Base-by-base conservation (phyloP, 2,329 filamentous ascomycete species). In the Aspergillus ochraceoroseus region DNA sequence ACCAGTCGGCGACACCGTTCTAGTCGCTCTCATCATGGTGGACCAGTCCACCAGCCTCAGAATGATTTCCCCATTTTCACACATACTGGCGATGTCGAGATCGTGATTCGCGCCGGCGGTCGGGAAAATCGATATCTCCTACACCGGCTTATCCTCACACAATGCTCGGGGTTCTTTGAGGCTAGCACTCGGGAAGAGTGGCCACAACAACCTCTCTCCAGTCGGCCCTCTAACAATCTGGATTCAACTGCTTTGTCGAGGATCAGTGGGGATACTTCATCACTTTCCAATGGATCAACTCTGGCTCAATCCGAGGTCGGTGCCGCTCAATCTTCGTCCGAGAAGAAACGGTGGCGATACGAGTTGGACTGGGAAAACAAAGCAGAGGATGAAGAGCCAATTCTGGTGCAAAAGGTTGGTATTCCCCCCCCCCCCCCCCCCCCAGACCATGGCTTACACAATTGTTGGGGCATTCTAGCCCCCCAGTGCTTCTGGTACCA, bases 11-110 rank as follows among this genome's bases (percentile, higher is more conserved):
- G 73, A 56, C 84, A 85, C 64, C 81, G 87, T 53, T 85, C 88
- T 57, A 83, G 84, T 61, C 83, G 87, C 48, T 92, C 87, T 32
- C 85, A 92, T 60, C 79, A 83, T 55, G 87, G 87, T 43, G 82
- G 82, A 46, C 70, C 74, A 22, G 76, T 79, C 12, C 81, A 83
- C 57, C 68, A 79, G 15, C 77, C 85, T 28, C 84, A 85, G 59
- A 95, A 95, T 62, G 89, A 95, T 62, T 96, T 95, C 55, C 90
- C 90, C 14, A 71, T 94, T 59, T 96, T 95, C 66, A 82, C 81
- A 34, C 83, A 89, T 55, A 90, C 85, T 25, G 90, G 90, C 58
- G 89, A 96, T 65, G 87, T 95, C 57, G 90, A 96, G 67, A 88
- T 96, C 48, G 60, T 90, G 40, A 77, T 95, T 56, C 77, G 75